Percentiles rank a stretch among this genome's conserved stretches.
Evolutionary conservation across 441 rosid species (phyloP).

Genomic region (Hypseocharis bilobata): DNA sequence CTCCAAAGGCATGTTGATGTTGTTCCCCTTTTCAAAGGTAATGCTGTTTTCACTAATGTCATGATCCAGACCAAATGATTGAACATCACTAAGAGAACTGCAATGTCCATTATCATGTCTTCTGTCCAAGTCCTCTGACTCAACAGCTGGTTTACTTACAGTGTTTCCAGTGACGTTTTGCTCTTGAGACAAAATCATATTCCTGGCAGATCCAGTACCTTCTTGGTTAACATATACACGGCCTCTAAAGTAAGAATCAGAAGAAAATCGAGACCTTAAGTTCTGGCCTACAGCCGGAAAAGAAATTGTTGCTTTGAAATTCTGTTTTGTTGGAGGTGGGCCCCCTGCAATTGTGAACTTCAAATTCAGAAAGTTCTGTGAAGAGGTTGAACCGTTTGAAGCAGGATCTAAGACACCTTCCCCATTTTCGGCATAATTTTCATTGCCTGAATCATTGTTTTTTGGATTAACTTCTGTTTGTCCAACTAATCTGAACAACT

Average conservation of each 20-base stretch:
- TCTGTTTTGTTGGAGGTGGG: conserved; percentile 74
- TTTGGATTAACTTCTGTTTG: conserved; percentile 37
- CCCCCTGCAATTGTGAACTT: conserved; percentile 89
- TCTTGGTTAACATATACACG: conserved; percentile 24
- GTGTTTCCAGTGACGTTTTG: conserved; percentile 20
- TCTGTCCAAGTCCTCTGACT: conserved; percentile 24
- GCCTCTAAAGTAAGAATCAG: conserved; percentile 48
- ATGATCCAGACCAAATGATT: conserved; percentile 19
- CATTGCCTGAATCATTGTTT: conserved; percentile 26
- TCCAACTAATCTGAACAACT: conserved; percentile 65
- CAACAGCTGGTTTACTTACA: conserved; percentile 26
- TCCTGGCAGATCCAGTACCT: conserved; percentile 29
- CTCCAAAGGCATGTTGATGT: conserved; percentile 13
- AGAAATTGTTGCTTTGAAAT: conserved; percentile 75
- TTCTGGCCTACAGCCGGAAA: conserved; percentile 67
- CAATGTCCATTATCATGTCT: conserved; percentile 20
- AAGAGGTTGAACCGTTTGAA: conserved; percentile 23
- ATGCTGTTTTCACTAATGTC: conserved; percentile 23
- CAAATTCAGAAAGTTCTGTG: conserved; percentile 32
- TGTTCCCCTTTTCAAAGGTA: conserved; percentile 13
- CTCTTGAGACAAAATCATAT: conserved; percentile 18
- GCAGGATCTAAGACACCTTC: conserved; percentile 18
- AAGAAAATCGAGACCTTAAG: conserved; percentile 63
- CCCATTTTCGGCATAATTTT: conserved; percentile 18
- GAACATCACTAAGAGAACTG: conserved; percentile 21